These are phyloP conservation scores for Hordeum pubiflorum DNA, from an alignment of 202 grass and related monocot species.

Conservation along the genomic window DNA sequence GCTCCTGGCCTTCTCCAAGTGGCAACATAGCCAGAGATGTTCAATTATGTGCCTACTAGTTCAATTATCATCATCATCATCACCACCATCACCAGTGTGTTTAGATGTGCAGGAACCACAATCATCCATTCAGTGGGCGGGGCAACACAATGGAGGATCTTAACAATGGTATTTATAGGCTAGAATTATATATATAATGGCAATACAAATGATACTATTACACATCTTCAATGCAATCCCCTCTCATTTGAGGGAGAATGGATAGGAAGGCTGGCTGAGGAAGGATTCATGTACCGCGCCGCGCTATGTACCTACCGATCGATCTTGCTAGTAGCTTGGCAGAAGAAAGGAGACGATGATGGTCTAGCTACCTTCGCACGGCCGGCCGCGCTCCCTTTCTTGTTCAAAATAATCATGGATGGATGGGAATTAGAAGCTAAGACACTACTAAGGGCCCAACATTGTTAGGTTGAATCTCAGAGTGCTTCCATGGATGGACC, in stretches of 20 bases:
- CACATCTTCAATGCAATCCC: slow-evolving; percentile 17
- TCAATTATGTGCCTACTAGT: neutral
- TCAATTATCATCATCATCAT: neutral
- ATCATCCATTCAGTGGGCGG: neutral
- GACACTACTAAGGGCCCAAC: slow-evolving; percentile 63
- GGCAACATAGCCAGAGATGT: neutral
- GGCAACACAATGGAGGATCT: neutral
- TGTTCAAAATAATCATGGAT: slow-evolving; percentile 66
- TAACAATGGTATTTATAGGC: slow-evolving; percentile 33
- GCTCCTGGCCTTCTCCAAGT: neutral
- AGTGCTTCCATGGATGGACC: slow-evolving; percentile 25
- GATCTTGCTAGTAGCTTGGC: neutral
- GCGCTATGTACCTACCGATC: slow-evolving; percentile 7
- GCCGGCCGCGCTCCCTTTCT: neutral
- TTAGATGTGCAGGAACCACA: neutral
- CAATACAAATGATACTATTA: slow-evolving; percentile 48
- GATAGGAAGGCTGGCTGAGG: neutral
- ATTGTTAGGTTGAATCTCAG: slow-evolving; percentile 76
- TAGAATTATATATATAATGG: slow-evolving; percentile 31
- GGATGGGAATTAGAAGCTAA: slow-evolving; percentile 50
- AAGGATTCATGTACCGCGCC: slow-evolving; percentile 17
- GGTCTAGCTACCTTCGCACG: neutral
- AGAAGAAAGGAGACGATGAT: neutral
- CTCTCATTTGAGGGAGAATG: slow-evolving; percentile 20
- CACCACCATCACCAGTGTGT: neutral